Conservation (phyloP, 176 grass and related monocot genomes). For the maize (Zea mays) region DNA sequence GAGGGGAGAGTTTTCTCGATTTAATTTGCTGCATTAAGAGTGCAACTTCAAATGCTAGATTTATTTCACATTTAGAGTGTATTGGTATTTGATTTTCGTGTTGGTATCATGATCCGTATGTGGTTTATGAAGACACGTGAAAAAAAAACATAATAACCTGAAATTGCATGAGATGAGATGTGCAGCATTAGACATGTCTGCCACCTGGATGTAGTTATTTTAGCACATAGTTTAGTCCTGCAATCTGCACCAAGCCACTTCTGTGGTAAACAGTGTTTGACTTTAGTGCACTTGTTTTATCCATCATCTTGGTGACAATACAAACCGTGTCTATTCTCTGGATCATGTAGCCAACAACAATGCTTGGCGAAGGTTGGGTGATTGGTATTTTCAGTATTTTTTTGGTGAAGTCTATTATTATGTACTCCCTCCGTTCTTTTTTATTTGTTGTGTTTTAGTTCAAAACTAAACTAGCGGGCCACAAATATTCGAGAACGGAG, state of each 20-base stretch:
- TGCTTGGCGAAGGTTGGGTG: not conserved
- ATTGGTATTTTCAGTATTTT: conserved; percentile 2
- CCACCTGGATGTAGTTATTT: not conserved
- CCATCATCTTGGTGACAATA: not conserved
- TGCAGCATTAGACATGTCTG: not conserved
- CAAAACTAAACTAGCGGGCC: too few relatives aligned
- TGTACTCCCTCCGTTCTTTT: too few relatives aligned
- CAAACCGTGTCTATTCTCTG: not conserved
- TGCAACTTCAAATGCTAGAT: not conserved
- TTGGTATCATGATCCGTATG: not conserved
- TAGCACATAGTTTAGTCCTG: not conserved
- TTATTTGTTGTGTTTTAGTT: too few relatives aligned
- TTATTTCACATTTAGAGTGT: not conserved
- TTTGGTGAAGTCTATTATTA: not conserved
- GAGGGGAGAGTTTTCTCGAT: not conserved
- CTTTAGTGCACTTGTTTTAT: not conserved
- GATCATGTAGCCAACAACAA: not conserved
- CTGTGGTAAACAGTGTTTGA: not conserved
- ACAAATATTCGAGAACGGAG: too few relatives aligned
- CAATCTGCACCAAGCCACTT: not conserved
- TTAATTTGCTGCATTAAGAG: not conserved
- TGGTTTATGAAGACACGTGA: not conserved
- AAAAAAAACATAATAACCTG: not conserved
- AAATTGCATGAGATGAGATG: not conserved
- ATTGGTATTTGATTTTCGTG: not conserved